phyloP scores from a whole-genome alignment of 2,329 filamentous ascomycete genomes.

The Monosporascus sp. region DNA sequence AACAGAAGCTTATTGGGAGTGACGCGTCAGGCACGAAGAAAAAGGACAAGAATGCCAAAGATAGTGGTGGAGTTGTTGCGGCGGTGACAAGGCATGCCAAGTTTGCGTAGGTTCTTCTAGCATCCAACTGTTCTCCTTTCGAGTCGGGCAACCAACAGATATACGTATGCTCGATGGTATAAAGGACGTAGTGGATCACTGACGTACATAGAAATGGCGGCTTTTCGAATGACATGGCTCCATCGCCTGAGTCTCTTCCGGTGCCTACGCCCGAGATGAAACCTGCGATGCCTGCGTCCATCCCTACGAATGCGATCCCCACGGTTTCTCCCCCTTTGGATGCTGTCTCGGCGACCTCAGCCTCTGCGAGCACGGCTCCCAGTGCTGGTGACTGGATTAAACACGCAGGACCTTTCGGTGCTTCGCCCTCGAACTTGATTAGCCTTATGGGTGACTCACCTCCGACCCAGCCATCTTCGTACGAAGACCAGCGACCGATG shows the following conservation, averaged over 20 bases:
- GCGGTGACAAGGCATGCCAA: conserved; percentile 32
- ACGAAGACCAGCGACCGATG: conserved; percentile 25
- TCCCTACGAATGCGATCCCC: conserved; percentile 22
- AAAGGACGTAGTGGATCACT: conserved; percentile 4
- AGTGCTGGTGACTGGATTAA: conserved; percentile 29
- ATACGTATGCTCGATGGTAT: background rate
- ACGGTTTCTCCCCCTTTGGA: conserved; percentile 24
- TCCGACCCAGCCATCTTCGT: conserved; percentile 32
- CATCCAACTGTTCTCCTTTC: too few relatives aligned
- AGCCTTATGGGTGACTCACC: conserved; percentile 32
- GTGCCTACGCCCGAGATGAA: conserved; percentile 25
- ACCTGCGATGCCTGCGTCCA: conserved; percentile 23
- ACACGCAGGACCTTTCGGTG: conserved; percentile 23
- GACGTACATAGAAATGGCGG: conserved; percentile 13
- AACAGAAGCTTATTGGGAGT: conserved; percentile 26
- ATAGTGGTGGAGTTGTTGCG: conserved; percentile 28
- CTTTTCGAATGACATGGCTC: conserved; percentile 17
- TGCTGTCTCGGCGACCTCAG: conserved; percentile 26
- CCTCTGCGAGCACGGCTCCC: conserved; percentile 27
- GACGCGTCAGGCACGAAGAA: conserved; percentile 29
- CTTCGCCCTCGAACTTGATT: conserved; percentile 29
- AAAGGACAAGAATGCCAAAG: conserved; percentile 31
- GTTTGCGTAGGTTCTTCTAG: conserved; percentile 22
- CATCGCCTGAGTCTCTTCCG: conserved; percentile 21
- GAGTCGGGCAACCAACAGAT: too few relatives aligned